These are phyloP conservation scores for Pyrenophora tritici-repentis DNA, from an alignment of 2,329 filamentous ascomycete genomes.

Conservation along the genomic window DNA sequence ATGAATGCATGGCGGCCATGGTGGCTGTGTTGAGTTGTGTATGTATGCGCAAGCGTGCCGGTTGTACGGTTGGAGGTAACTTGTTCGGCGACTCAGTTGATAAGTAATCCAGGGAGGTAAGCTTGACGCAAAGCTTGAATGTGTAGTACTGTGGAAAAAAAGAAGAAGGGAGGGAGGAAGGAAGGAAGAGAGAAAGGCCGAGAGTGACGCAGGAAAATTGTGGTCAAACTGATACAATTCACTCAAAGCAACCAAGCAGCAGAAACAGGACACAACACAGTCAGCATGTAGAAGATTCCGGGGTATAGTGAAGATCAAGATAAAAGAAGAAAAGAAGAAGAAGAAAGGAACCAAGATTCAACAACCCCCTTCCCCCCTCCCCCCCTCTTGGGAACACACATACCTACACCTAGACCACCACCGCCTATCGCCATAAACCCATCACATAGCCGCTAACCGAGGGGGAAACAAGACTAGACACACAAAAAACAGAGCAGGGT, in stretches of 20 bases:
- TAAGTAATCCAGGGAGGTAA: no score
- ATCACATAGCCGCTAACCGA: no score
- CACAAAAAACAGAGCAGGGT: neutral
- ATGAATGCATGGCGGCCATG: constrained; percentile 14
- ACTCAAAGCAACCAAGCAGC: no score
- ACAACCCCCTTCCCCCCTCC: no score
- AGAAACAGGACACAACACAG: neutral
- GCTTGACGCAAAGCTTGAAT: no score
- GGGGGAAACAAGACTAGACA: neutral
- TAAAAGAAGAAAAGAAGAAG: no score
- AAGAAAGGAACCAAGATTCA: no score
- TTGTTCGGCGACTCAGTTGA: no score
- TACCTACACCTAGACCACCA: no score
- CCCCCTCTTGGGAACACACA: no score
- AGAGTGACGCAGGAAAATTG: neutral
- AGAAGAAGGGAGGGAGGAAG: neutral
- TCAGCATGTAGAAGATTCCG: neutral
- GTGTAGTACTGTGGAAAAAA: neutral
- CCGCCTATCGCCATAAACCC: no score
- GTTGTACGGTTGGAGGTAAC: no score
- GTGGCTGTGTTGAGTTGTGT: neutral
- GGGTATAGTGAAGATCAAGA: neutral
- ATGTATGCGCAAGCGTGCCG: neutral
- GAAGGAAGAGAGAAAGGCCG: constrained; percentile 3
- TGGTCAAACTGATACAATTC: neutral